Evolutionary conservation across 139 green algal species (phyloP).

Genomic region (Coelastrella sp.): DNA sequence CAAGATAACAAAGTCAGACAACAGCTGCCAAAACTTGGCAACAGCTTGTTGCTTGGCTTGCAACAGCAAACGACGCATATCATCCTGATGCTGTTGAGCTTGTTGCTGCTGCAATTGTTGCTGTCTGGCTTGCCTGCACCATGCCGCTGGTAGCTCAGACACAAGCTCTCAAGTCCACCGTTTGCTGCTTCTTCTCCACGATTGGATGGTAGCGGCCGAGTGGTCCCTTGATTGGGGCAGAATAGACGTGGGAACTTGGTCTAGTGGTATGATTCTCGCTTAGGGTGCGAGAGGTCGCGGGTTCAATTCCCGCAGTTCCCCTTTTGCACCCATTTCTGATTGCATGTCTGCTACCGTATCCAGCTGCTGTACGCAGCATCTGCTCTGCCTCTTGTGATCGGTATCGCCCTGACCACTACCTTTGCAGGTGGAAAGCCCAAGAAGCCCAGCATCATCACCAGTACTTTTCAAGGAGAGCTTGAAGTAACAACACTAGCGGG

Average conservation of each 20-base stretch:
- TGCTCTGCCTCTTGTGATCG: background rate
- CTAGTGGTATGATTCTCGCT: background rate
- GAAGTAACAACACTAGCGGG: conserved; percentile 87
- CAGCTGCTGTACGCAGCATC: background rate
- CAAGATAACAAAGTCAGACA: too few relatives aligned
- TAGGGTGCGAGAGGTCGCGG: background rate
- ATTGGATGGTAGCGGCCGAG: background rate
- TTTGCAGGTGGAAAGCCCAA: conserved; percentile 78
- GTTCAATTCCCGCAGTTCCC: background rate
- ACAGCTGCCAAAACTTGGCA: too few relatives aligned
- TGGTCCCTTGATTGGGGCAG: background rate
- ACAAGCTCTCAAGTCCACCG: background rate
- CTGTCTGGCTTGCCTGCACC: too few relatives aligned
- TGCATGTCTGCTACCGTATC: background rate
- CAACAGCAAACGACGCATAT: too few relatives aligned
- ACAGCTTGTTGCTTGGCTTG: too few relatives aligned
- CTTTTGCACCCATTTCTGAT: background rate
- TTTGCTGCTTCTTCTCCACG: background rate
- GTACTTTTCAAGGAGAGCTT: conserved; percentile 95
- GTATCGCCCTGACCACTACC: background rate
- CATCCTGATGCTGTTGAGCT: too few relatives aligned
- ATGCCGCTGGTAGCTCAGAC: too few relatives aligned
- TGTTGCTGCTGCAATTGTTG: too few relatives aligned
- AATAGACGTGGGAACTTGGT: background rate
- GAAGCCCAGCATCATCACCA: conserved; percentile 86